Percentiles rank a stretch among this genome's conserved stretches.
These are phyloP conservation scores for Ambrosia artemisiifolia DNA, from an alignment of 129 eudicot species.

Conservation along the genomic window DNA sequence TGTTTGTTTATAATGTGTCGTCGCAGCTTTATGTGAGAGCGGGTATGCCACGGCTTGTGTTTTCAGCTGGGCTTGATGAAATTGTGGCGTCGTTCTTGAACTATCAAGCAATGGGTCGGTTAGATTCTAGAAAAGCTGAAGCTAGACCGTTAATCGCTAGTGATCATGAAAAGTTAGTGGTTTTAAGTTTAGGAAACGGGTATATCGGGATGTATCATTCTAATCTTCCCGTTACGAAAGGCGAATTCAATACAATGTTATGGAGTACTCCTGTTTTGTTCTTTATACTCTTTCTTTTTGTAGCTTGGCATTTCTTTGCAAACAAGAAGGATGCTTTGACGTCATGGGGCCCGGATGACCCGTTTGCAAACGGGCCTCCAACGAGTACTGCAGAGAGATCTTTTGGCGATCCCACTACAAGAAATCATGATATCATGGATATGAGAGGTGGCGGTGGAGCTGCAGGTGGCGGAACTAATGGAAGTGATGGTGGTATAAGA, in stretches of 20 bases:
- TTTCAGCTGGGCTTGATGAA: conserved; percentile 79
- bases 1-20: conserved; percentile 70
- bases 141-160: conserved; percentile 66
- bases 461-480: conserved; percentile 35
- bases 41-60: conserved; percentile 67
- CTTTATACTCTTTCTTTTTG: conserved; percentile 80
- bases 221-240: conserved; percentile 67
- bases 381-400: conserved; percentile 55
- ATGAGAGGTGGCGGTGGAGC: conserved; percentile 49
- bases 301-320: conserved; percentile 92
- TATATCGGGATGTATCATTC: conserved; percentile 87
- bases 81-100: conserved; percentile 66
- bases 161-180: conserved; percentile 70
- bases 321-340: conserved; percentile 87
- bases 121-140: conserved; percentile 27
- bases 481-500: conserved; percentile 51
- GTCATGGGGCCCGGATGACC: conserved; percentile 98
- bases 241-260: conserved; percentile 60
- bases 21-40: conserved; percentile 72
- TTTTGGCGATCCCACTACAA: conserved; percentile 54
- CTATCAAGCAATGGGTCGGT: conserved; percentile 36
- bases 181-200: conserved; percentile 76
- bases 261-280: conserved; percentile 92
- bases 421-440: conserved; percentile 60
- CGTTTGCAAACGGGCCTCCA: conserved; percentile 66